These are phyloP conservation scores for Suzukiozyma palmioleophila DNA, from an alignment of 1,139 yeast genomes.

Conservation along the genomic window DNA sequence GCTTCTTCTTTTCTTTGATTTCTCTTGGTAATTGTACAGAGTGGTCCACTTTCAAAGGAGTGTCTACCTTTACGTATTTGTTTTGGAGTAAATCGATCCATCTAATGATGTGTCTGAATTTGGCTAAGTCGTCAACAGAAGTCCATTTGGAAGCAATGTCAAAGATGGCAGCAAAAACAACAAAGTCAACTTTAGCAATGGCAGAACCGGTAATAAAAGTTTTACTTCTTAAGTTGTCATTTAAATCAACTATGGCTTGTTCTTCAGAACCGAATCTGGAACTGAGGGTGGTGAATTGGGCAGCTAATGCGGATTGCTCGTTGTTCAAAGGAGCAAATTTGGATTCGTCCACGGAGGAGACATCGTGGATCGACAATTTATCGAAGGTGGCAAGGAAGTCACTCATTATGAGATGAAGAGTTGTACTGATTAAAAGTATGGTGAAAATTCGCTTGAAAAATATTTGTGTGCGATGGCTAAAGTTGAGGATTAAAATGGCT, in stretches of 20 bases:
- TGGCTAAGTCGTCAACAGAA: slow-evolving; percentile 48
- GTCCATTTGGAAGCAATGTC: slow-evolving; percentile 58
- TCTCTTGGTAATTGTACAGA: slow-evolving; percentile 61
- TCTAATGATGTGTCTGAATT: slow-evolving; percentile 77
- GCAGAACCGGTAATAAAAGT: slow-evolving; percentile 67
- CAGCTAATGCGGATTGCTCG: slow-evolving; percentile 65
- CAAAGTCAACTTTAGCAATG: slow-evolving; percentile 65
- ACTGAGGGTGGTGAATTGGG: slow-evolving; percentile 78
- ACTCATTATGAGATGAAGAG: slow-evolving; percentile 25
- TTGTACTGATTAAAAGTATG: no score
- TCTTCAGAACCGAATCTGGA: slow-evolving; percentile 48
- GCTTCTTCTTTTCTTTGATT: slow-evolving; percentile 47
- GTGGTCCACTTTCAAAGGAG: slow-evolving; percentile 51
- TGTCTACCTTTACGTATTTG: slow-evolving; percentile 51
- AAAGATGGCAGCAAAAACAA: slow-evolving; percentile 60
- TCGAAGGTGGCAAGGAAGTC: slow-evolving; percentile 39
- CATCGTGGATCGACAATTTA: slow-evolving; percentile 34
- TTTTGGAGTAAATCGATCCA: slow-evolving; percentile 89
- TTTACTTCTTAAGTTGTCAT: slow-evolving; percentile 61
- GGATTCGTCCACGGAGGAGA: slow-evolving; percentile 22
- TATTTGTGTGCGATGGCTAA: no score
- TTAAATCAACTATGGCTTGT: slow-evolving; percentile 55
- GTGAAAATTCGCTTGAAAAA: no score
- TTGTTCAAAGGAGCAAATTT: slow-evolving; percentile 34
- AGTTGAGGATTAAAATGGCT: no score